These are phyloP conservation scores for Carallia pectinifolia DNA, from an alignment of 345 rosid species.

Conservation along the genomic window DNA sequence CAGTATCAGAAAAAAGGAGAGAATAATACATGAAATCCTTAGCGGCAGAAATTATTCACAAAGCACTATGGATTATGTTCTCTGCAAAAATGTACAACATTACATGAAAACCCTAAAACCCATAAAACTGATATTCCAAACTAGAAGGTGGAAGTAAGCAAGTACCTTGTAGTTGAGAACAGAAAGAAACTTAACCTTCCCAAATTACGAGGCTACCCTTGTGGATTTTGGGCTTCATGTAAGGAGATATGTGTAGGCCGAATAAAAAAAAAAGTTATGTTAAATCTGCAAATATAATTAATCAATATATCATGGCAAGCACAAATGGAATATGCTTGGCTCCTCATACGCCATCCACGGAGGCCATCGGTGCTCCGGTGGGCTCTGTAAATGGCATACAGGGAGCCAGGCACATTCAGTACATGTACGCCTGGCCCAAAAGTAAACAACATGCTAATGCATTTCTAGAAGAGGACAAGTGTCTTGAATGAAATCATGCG, in stretches of 20 bases:
- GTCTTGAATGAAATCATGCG: too few species aligned
- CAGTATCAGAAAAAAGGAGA: background rate
- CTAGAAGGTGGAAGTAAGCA: background rate
- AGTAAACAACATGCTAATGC: background rate
- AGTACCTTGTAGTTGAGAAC: conserved; percentile 1
- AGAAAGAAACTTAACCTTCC: conserved; percentile 4
- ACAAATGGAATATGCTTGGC: conserved; percentile 52
- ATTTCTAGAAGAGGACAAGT: background rate
- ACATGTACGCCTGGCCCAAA: background rate
- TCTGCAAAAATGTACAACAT: background rate
- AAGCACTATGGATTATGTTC: background rate
- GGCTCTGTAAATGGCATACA: conserved; percentile 91
- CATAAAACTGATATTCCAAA: background rate
- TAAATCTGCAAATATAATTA: conserved; percentile 27
- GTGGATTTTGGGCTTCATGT: background rate
- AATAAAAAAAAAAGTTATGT: background rate
- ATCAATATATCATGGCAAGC: background rate
- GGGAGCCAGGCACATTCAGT: conserved; percentile 94
- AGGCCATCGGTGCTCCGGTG: conserved; percentile 65
- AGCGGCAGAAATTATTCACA: background rate
- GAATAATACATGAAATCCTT: background rate
- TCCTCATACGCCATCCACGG: conserved; percentile 99
- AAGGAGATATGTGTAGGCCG: too few species aligned
- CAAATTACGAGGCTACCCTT: conserved; percentile 31
- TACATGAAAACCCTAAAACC: background rate